Evolutionary conservation across 257 asterid species (phyloP).

Genomic region (Craterostigma plantagineum): DNA sequence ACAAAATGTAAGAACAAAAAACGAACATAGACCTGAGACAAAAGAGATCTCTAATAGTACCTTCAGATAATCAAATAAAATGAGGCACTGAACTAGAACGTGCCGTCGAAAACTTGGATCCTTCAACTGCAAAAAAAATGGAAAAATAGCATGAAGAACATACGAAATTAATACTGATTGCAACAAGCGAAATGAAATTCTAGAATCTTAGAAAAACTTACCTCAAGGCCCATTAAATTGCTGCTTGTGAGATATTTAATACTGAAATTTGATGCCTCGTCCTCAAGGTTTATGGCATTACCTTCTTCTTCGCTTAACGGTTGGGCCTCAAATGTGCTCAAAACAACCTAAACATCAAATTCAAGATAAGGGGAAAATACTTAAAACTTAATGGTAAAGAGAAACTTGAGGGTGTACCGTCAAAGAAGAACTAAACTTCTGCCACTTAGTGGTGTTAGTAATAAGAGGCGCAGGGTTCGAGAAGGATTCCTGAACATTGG

Average conservation of each 20-base stretch:
- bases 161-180: background rate
- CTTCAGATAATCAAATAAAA: conserved; percentile 88
- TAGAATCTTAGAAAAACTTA: conserved; percentile 6
- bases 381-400: conserved; percentile 2
- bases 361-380: conserved; percentile 5
- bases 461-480: conserved; percentile 73
- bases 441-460: conserved; percentile 72
- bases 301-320: conserved; percentile 94
- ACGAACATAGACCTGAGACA: background rate
- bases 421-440: conserved; percentile 64
- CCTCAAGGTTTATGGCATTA: conserved; percentile 60
- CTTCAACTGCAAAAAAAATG: conserved; percentile 47
- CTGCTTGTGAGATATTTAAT: conserved; percentile 94
- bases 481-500: conserved; percentile 56
- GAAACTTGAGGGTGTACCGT: conserved; percentile 21
- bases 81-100: conserved; percentile 84
- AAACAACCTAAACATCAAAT: conserved; percentile 41
- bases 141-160: conserved; percentile 8
- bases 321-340: conserved; percentile 86
- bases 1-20: background rate
- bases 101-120: conserved; percentile 99
- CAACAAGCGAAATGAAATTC: conserved; percentile 7
- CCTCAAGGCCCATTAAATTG: conserved; percentile 97
- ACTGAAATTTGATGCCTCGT: conserved; percentile 80
- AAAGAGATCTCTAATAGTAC: conserved; percentile 22